Evolutionary conservation across 805 yeast genomes (phyloP), one percentile per base, ranked within the genome.

Genomic region (Kuraishia borneana): DNA sequence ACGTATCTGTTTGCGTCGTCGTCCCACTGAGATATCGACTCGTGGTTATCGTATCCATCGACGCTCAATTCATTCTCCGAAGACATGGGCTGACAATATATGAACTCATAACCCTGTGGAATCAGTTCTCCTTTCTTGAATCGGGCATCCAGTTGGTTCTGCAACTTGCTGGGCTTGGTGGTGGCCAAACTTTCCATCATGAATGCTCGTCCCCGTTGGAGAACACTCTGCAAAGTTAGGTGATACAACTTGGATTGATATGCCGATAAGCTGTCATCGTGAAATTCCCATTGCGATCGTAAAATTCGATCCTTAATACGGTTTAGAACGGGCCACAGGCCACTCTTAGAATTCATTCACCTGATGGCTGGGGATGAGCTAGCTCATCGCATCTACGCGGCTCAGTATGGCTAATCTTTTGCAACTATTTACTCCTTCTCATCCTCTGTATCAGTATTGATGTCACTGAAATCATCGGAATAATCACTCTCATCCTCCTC

Each of bases 41-140:
- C 92, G 43, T 80, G 73, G 31, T 76, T 65, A 42, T 82, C 94
- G 54, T 84, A 87, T 1, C 96, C 95, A 53, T 87, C 96, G 2
- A 43, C 32, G 2, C 80, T 76, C 14, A 84, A 48, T 3, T 54
- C 53, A 1, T 42, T 31, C 35, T 70, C 77, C 26, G 55, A 51
- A 25, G 70, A 56, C 3, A 60, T 45, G 18, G 84, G 87, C 45
- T 79, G 81, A 53, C 75, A 75, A 48, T 66, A 84, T 2, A 81
- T 50, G 34, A 85, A 63, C 39, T 81, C 85, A 39, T 71, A 76
- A 2, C 89, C 92, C 13, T 44, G 44, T 3, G 70, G 70, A 1
- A 63, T 26, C 10, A 29, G 7, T 1, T 26, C 12, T 1, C 51
- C 50, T 7, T 36, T 38, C 29, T 36, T 36, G 34, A 51, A 54